Base-by-base conservation (phyloP, 192 early-diverging fungal genomes). In the Ramicandelaber brevisporus region DNA sequence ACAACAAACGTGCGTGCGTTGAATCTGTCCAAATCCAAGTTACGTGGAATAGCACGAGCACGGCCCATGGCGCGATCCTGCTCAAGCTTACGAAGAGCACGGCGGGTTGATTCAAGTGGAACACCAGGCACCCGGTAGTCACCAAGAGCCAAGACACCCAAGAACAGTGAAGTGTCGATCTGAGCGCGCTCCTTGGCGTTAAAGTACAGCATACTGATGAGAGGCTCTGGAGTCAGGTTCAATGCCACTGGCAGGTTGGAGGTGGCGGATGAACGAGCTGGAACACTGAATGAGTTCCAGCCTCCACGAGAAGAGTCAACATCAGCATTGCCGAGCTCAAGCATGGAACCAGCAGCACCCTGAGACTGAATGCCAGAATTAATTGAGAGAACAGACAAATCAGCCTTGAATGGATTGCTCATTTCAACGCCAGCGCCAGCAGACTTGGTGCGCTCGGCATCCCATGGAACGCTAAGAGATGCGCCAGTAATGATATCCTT, bases 351-450 rank as follows among this genome's bases (percentile, higher is more conserved):
- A 2, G 32, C 31, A 20, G 48, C 39, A 14, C 48, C 54, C 3
- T 52, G 28, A 31, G 48, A 61, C 7, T 37, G 35, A 20, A 56
- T 55, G 20, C 46, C 38, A 6, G 57, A 46, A 27, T 50, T 29
- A 31, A 68, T 48, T 25, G 48, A 48, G 14, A 31, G 39, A 40
- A 67, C 63, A 18, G 39, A 38, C 29, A 67, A 34, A 12, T 38
- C 40, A 22, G 64, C 51, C 13, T 34, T 29, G 44, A 67, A 63
- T 8, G 64, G 64, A 36, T 67, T 63, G 29, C 48, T 43, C 27
- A 67, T 42, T 5, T 38, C 37, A 14, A 67, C 57, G 9, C 33
- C 30, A 12, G 59, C 55, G 37, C 41, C 36, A 20, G 62, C 60
- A 19, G 53, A 21, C 20, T 48, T 40, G 16, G 49, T 58, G 11